Conservation (phyloP, 345 rosid genomes). For the Eucalyptus guilfoylei region DNA sequence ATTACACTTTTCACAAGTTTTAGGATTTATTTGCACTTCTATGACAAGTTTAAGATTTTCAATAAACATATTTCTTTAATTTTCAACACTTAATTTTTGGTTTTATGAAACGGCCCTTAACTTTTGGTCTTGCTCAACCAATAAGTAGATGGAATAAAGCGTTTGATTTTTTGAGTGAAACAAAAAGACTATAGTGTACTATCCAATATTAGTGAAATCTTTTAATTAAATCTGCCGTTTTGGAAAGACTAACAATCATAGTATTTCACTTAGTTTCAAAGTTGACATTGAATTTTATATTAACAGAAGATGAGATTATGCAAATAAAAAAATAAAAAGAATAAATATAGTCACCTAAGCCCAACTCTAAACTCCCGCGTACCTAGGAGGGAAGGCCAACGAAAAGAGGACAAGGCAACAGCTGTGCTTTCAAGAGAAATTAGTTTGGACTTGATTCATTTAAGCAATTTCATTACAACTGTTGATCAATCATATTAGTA, state of each 20-base stretch:
- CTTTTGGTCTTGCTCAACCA: not conserved
- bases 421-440: not conserved
- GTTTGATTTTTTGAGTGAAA: not conserved
- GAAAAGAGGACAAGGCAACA: not conserved
- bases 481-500: not conserved
- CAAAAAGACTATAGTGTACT: not conserved
- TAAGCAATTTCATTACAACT: rapidly evolving
- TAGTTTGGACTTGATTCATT: not conserved
- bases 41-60: too few species aligned
- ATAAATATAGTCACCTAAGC: not conserved
- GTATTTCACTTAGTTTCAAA: not conserved
- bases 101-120: too few species aligned
- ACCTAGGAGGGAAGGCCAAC: not conserved
- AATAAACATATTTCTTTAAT: too few species aligned
- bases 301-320: not conserved
- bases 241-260: not conserved
- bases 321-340: not conserved
- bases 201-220: not conserved
- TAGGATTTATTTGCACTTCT: too few species aligned
- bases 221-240: not conserved
- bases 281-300: not conserved
- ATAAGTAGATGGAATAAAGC: not conserved
- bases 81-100: rapidly evolving
- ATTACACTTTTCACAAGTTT: too few species aligned
- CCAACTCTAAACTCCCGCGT: not conserved